phyloP scores from a whole-genome alignment of 2,329 filamentous ascomycete genomes.

The Lecanosticta acicola region DNA sequence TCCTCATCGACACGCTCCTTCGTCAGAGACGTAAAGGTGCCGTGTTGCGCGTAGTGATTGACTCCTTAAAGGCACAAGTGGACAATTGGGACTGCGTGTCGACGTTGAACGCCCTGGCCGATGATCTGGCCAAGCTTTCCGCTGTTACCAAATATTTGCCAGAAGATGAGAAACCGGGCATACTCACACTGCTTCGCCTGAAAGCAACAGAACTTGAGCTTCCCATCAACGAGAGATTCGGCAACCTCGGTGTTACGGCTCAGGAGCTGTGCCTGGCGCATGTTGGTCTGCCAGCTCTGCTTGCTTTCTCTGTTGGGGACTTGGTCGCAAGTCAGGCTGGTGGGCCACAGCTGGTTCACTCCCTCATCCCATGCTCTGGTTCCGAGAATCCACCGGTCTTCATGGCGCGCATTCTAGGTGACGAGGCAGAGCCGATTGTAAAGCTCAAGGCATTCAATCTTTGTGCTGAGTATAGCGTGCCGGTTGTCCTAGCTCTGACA shows the following conservation, averaged over 20 bases:
- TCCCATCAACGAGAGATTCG: slow-evolving; percentile 64
- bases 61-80: slow-evolving; percentile 58
- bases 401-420: slow-evolving; percentile 84
- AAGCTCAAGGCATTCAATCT: slow-evolving; percentile 83
- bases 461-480: slow-evolving; percentile 81
- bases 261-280: slow-evolving; percentile 67
- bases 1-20: slow-evolving; percentile 86
- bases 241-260: slow-evolving; percentile 53
- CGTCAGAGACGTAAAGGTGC: slow-evolving; percentile 81
- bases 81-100: slow-evolving; percentile 60
- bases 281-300: slow-evolving; percentile 75
- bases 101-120: slow-evolving; percentile 63
- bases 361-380: slow-evolving; percentile 42
- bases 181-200: slow-evolving; percentile 68
- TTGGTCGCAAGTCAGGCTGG: slow-evolving; percentile 54
- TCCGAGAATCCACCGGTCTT: slow-evolving; percentile 57
- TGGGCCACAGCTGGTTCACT: slow-evolving; percentile 66
- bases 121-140: slow-evolving; percentile 72
- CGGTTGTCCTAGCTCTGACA: slow-evolving; percentile 73
- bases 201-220: slow-evolving; percentile 57
- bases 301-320: slow-evolving; percentile 67
- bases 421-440: slow-evolving; percentile 86
- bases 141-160: slow-evolving; percentile 91
- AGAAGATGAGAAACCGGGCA: slow-evolving; percentile 86
- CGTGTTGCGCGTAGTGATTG: slow-evolving; percentile 66